Conservation (phyloP, 2,329 filamentous ascomycete genomes). For the Verticillium alfalfae region DNA sequence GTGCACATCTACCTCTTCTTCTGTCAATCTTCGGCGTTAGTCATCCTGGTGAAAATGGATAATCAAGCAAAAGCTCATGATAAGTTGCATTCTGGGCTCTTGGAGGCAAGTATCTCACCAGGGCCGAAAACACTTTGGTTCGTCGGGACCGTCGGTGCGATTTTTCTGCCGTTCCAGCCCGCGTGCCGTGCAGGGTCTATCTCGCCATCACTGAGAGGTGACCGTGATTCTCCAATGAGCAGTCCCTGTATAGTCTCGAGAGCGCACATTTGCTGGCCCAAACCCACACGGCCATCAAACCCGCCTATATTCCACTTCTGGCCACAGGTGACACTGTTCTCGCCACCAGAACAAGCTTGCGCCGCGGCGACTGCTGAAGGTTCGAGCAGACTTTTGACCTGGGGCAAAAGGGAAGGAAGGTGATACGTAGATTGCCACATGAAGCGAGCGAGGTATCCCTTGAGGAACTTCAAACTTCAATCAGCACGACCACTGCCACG, state of each 20-base stretch:
- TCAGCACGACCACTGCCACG: neutral
- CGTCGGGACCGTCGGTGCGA: neutral
- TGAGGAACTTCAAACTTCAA: conserved; percentile 42
- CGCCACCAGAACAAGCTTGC: conserved; percentile 50
- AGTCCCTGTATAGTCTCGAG: conserved; percentile 59
- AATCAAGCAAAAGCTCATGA: no score
- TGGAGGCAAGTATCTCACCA: neutral
- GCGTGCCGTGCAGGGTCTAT: conserved; percentile 37
- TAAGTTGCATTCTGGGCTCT: no score
- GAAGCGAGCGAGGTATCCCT: conserved; percentile 61
- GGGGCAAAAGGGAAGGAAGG: conserved; percentile 45
- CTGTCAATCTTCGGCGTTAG: neutral
- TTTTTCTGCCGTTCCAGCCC: conserved; percentile 8
- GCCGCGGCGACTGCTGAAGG: conserved; percentile 51
- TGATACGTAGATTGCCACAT: conserved; percentile 54
- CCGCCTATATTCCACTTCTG: conserved; percentile 55
- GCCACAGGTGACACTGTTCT: conserved; percentile 49
- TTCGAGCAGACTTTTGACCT: conserved; percentile 42
- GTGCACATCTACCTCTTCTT: neutral
- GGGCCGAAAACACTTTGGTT: neutral
- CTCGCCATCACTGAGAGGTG: conserved; percentile 35
- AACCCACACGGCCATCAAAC: conserved; percentile 48
- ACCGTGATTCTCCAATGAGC: conserved; percentile 33
- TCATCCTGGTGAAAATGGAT: neutral
- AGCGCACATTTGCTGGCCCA: conserved; percentile 61